Base-by-base conservation (phyloP, 352 stramenopile species). In the Pythium brassicae region DNA sequence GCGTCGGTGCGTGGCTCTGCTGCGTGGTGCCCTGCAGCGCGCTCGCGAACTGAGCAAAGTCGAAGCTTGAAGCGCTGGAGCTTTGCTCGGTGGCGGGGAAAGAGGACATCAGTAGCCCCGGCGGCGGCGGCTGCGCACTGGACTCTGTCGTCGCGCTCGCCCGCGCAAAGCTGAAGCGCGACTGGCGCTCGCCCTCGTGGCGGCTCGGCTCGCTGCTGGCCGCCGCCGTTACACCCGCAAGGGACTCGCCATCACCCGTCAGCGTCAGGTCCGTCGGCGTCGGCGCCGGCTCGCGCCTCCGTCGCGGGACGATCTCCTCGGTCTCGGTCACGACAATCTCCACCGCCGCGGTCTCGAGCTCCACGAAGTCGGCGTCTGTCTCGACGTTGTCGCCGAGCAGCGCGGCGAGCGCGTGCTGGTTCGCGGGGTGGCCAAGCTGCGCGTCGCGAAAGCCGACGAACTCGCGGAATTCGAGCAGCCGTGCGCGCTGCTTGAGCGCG, bases 321-420 rank as follows among this genome's bases (percentile, higher is more conserved):
- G 81, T 72, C 19, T 83, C 57, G 2, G 73, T 82, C 17, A 93
- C 40, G 1, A 91, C 55, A 14, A 91, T 59, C 27, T 94, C 83
- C 9, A 64, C 51, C 25, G 82, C 62, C 12, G 73, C 49, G 14
- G 69, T 56, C 0, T 86, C 71, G 4, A 82, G 62, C 9, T 84
- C 75, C 39, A 84, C 62, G 14, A 77, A 62, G 44, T 89, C 72
- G 25, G 83, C 74, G 3, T 83, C 50, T n/a, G 37, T 35, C 10
- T 50, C 46, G 15, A 57, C 49, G 20, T 77, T 59, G 6, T 69
- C 51, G 7, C 75, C 71, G 15, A 93, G 42, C 49, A 89, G 72
- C 25, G 26, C 12, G 2, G 69, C 58, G 0, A 89, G 52, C 34
- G 69, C 63, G 8, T 68, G 55, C 56, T 90, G 73, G 6, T 71